Evolutionary conservation across 352 stramenopile species (phyloP).

Genomic region (Globisporangium spiculum): DNA sequence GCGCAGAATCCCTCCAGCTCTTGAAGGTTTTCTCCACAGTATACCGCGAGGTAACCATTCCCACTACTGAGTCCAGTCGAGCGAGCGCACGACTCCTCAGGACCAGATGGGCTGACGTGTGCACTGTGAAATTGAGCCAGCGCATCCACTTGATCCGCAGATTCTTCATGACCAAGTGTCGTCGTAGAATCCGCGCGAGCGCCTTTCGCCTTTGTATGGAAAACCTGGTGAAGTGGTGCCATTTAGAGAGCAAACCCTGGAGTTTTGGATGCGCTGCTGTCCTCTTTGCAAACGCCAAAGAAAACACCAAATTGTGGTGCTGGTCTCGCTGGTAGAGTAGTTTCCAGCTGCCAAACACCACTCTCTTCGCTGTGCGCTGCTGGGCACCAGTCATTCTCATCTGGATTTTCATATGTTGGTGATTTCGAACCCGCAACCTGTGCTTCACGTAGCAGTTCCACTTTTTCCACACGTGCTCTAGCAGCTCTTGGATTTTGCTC

Average conservation of each 20-base stretch:
- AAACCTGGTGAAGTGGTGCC: slow-evolving; percentile 1
- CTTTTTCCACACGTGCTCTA: not conserved
- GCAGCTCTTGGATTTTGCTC: not conserved
- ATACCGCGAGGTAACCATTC: not conserved
- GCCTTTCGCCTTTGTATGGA: not conserved
- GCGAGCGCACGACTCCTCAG: not conserved
- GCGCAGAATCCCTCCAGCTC: not conserved
- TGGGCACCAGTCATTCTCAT: not conserved
- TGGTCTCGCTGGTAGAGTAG: not conserved
- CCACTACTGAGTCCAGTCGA: not conserved
- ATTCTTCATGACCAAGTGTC: not conserved
- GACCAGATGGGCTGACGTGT: not conserved
- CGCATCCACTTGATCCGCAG: slow-evolving; percentile 1
- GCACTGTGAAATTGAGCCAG: not conserved
- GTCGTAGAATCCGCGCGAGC: not conserved
- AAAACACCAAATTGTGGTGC: not conserved
- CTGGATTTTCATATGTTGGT: slow-evolving; percentile 1
- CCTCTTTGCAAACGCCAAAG: not conserved
- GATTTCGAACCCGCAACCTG: not conserved
- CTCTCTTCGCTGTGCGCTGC: not conserved
- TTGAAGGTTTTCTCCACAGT: not conserved
- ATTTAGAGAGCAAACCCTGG: not conserved
- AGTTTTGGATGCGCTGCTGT: not conserved
- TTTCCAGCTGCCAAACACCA: slow-evolving; percentile 3
- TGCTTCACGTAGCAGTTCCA: slow-evolving; percentile 4